These are phyloP conservation scores for Gilbertella persicaria DNA, from an alignment of 371 early-diverging fungal genomes.

Conservation along the genomic window DNA sequence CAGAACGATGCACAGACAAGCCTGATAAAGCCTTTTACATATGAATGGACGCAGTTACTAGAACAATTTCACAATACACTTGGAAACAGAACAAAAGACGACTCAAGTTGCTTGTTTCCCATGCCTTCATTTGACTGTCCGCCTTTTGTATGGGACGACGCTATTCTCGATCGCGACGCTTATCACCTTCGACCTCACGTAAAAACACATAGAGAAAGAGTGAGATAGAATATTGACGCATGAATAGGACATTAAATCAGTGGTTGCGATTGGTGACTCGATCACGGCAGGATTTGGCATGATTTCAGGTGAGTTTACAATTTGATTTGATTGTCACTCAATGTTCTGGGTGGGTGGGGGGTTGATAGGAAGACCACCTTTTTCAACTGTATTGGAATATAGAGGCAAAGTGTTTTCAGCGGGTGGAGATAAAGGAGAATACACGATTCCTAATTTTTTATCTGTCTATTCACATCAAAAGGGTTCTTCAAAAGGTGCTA, in stretches of 20 bases:
- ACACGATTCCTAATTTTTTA: constrained; percentile 64
- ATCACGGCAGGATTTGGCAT: constrained; percentile 73
- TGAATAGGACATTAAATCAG: constrained; percentile 63
- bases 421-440: constrained; percentile 60
- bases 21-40: constrained; percentile 36
- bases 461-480: constrained; percentile 35
- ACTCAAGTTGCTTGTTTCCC: constrained; percentile 33
- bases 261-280: constrained; percentile 72
- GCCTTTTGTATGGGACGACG: constrained; percentile 46
- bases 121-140: constrained; percentile 49
- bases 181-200: constrained; percentile 59
- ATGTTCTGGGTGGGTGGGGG: not conserved
- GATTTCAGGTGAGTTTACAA: constrained; percentile 35
- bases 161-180: constrained; percentile 43
- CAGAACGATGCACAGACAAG: not conserved
- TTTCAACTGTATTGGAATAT: constrained; percentile 57
- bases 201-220: constrained; percentile 8
- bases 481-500: constrained; percentile 60
- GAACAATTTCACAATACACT: constrained; percentile 52
- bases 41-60: constrained; percentile 49
- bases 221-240: not conserved
- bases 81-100: constrained; percentile 32
- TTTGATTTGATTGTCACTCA: not conserved
- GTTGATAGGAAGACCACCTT: constrained; percentile 50
- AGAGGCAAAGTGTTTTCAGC: constrained; percentile 68